Evolutionary conservation across 2,329 filamentous ascomycete genomes (phyloP), one percentile per base, ranked within the genome.

Genomic region (Aspergillus alliaceus): DNA sequence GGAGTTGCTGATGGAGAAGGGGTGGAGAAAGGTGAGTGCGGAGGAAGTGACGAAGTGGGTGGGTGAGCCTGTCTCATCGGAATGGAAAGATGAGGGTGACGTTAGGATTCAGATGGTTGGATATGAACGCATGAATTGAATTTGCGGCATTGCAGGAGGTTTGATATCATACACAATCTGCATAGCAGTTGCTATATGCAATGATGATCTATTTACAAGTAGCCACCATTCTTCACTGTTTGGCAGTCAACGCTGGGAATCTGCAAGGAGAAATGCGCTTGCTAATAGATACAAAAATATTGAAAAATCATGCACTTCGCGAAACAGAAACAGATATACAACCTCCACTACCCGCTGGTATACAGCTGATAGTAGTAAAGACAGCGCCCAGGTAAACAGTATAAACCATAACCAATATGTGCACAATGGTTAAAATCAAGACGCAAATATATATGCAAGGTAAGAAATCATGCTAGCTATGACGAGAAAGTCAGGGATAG

Each of bases 91-190:
- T 53, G 79, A 81, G 27, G 80, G 79, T 8, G 77, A 82, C 47
- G 74, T 81, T 27, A 77, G 77, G 27, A 75, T 82, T 44, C 77
- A 80, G 68, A 72, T 83, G 60, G 69, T 79, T 55, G 77, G 77
- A 11, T 80, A 72, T 71, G 76, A 79, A 62, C 70, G 69, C 59
- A 46, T 61, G 37, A 39, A 50, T 27, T 59, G 34, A 53, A 61
- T 53, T 56, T 18, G 6, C 35, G 12, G 34, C 2, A 25, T 6
- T 25, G n/a, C n/a, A n/a, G n/a, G n/a, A n/a, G n/a, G n/a, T n/a
- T n/a, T 37, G 34, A 15, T 37, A 37, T 37, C 14, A 12, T 40
- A 40, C 5, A 22, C 5, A 18, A 22, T 22, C 18, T 40, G 18
- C 37, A 48, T 31, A 32, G 44, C 24, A 22, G 31, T 31, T 31